A percentile compares a stretch with the other conserved stretches of the same genome.
phyloP scores from a whole-genome alignment of 2,329 filamentous ascomycete genomes.

The Penicillium sp. region DNA sequence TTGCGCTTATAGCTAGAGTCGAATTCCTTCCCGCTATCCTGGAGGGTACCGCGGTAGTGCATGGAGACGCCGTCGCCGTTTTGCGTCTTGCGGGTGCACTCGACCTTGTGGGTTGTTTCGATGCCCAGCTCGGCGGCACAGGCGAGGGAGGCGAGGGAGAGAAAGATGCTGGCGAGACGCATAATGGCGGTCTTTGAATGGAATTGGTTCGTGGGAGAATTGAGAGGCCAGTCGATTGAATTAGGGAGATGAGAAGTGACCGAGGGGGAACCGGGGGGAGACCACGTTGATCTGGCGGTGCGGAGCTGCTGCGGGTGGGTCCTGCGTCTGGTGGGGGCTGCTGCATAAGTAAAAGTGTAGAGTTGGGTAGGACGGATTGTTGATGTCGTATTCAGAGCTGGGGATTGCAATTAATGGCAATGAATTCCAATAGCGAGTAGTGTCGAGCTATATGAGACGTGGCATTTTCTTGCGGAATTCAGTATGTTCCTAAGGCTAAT shows the following conservation, averaged over 20 bases:
- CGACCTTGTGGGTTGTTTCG: constrained; percentile 72
- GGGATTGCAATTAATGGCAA: not conserved
- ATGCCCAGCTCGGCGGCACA: constrained; percentile 67
- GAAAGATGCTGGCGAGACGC: constrained; percentile 49
- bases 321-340: not conserved
- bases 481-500: too few relatives aligned
- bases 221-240: not conserved
- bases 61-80: constrained; percentile 81
- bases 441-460: not conserved
- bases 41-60: constrained; percentile 85
- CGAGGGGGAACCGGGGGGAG: not conserved
- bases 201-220: not conserved
- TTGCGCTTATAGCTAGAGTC: constrained; percentile 82
- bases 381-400: not conserved
- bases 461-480: not conserved
- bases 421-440: not conserved
- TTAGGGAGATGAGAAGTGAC: not conserved
- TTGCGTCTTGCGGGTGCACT: constrained; percentile 77
- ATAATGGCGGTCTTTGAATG: constrained; percentile 35
- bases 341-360: not conserved
- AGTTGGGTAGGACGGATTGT: not conserved
- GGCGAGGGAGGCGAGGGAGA: constrained; percentile 52
- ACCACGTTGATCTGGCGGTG: not conserved
- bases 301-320: not conserved
- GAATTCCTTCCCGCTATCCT: constrained; percentile 75